Base-by-base conservation (phyloP, 2,329 filamentous ascomycete species). In the Trichoderma sp. region DNA sequence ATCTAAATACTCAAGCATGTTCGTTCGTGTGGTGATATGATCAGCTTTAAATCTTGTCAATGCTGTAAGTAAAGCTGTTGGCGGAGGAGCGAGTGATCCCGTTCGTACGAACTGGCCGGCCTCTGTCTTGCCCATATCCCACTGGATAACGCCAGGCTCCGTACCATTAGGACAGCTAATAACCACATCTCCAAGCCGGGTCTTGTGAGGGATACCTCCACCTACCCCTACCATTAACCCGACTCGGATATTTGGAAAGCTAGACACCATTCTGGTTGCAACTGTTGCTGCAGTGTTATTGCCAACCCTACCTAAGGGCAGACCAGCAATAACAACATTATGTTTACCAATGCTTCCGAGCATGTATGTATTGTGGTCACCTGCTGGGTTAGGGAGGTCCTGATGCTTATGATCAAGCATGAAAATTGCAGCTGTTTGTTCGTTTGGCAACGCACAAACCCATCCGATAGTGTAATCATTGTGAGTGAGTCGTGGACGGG, bases 221-320 rank as follows among this genome's bases (percentile, higher is more conserved):
- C 74, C 75, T 20, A 77, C 72, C 26, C 75, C 74, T 20, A 76
- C 75, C 72, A 76, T 74, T 3, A 77, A 34, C 1, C 68, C 55
- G 8, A 74, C 36, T 3, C 70, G 30, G 3, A 76, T 72, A 13
- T 78, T 78, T 0, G 77, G 74, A 70, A 83, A 83, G 26, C 67
- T 78, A 20, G 71, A 68, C n/a, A 77, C 53, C 76, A 83, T 80
- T 50, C 79, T 73, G 50, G 68, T 73, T 15, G 78, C 79, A 3
- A 82, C 77, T 0, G 58, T 69, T 11, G 79, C 74, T 6, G 81
- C 79, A 7, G 78, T 77, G 11, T 62, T 73, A 20, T 65, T 78
- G 3, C 80, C 80, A 39, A 77, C 77, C 50, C 76, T 74, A 0
- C 80, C 79, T 13, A 75, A 71, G 7, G 81, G 80, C 2, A 82